A percentile compares a stretch with the other conserved stretches of the same genome.
These are phyloP conservation scores for Bauhinia variegata DNA, from an alignment of 306 rosid species.

Conservation along the genomic window DNA sequence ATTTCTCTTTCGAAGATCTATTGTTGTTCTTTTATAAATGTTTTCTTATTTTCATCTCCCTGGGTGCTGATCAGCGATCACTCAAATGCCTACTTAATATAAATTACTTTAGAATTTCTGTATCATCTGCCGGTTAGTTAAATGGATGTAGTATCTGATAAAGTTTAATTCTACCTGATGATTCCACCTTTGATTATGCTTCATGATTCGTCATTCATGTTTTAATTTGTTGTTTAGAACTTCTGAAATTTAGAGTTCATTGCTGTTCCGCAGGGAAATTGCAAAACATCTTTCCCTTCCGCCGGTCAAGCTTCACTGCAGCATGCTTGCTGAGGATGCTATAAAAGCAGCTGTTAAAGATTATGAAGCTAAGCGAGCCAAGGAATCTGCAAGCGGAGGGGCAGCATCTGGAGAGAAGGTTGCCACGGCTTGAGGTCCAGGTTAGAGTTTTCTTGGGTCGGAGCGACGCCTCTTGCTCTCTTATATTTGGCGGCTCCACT, in stretches of 20 bases:
- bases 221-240: constrained; percentile 5
- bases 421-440: constrained; percentile 45
- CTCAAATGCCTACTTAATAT: no score
- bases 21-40: constrained; percentile 6
- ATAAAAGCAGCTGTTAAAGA: constrained; percentile 98
- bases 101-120: constrained; percentile 7
- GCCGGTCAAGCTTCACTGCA: constrained; percentile 97
- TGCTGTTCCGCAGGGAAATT: constrained; percentile 68
- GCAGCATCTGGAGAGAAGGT: constrained; percentile 44
- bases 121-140: constrained; percentile 2
- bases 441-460: constrained; percentile 6
- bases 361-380: constrained; percentile 64
- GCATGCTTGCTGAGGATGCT: constrained; percentile 99
- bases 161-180: constrained; percentile 4
- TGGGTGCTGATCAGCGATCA: background rate
- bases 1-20: no score
- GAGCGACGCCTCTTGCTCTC: no score
- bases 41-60: background rate
- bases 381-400: constrained; percentile 32
- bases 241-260: constrained; percentile 11
- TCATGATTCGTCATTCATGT: constrained; percentile 11
- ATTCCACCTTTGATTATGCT: constrained; percentile 1
- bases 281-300: constrained; percentile 98
- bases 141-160: constrained; percentile 3
- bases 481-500: constrained; percentile 15